Base-by-base conservation (phyloP, 2,329 filamentous ascomycete genomes). In the Macroventuria anomochaeta region DNA sequence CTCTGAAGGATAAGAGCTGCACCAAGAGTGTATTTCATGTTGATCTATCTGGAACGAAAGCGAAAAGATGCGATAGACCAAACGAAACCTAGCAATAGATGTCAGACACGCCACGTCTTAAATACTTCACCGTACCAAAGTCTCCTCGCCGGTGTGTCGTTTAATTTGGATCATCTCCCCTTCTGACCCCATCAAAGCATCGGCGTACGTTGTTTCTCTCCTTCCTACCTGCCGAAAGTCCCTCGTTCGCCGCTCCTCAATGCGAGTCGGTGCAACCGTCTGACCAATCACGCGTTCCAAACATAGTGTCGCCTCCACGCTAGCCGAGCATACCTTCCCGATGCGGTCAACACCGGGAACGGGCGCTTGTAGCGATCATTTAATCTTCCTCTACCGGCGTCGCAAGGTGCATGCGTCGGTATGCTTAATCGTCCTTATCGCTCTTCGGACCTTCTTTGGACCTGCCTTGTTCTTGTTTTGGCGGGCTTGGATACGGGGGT, bases 1-100 rank as follows among this genome's bases (percentile, higher is more conserved):
- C 67, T 62, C 53, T 68, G 65, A 15, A 68, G 57, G 42, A 71
- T 48, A 20, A 69, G 58, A 44, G 67, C 62, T 41, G 67, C 60
- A 49, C 63, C 59, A 29, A 69, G 61, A 44, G 68, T 64, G 63
- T 69, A 70, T 62, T 71, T 70, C 68, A 71, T 71, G 3, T 44
- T 54, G 51, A 44, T 12, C 28, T 23, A 5, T 31, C 7, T 43
- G 23, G 18, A 17, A 40, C 7, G 28, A 23, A 26, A 44, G 5
- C 12, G 46, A 46, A 29, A 15, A 25, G 21, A 40, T 54, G 40
- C 13, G n/a, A 31, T 36, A 13, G 31, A 18, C 17, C 43, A 33
- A 36, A 31, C 21, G 11, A 39, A 36, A 7, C 11, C 21, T 40
- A 54, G 37, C 3, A 43, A 49, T 36, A 34, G 3, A 13, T 13